These are phyloP conservation scores for Fraxinus excelsior DNA, from an alignment of 257 asterid genomes.

Conservation along the genomic window DNA sequence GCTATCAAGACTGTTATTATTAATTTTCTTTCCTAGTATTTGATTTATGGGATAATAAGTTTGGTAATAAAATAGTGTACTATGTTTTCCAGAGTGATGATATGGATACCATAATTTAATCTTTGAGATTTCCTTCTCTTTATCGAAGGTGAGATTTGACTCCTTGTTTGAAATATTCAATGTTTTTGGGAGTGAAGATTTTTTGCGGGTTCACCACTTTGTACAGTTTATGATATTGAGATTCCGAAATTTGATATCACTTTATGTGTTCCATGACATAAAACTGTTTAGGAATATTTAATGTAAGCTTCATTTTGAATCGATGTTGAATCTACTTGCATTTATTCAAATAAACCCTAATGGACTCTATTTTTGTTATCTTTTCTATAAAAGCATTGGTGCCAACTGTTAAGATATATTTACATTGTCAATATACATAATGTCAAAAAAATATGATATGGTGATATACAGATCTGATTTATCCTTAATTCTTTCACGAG, in stretches of 20 bases:
- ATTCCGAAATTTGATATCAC: constrained; percentile 16
- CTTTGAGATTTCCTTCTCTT: constrained; percentile 43
- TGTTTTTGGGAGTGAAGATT: background rate
- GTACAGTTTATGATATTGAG: constrained; percentile 11
- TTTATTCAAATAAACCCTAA: background rate
- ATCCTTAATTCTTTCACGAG: background rate
- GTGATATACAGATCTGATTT: background rate
- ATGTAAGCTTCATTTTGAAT: background rate
- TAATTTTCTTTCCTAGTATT: background rate
- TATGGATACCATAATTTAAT: constrained; percentile 36
- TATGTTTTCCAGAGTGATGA: constrained; percentile 32
- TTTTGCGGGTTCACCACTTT: constrained; percentile 21
- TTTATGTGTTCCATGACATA: background rate
- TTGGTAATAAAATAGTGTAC: background rate
- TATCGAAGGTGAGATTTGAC: constrained; percentile 36
- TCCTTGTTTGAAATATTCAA: constrained; percentile 12
- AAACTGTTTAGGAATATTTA: too few species aligned
- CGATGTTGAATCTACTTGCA: background rate
- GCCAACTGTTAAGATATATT: background rate
- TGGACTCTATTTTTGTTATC: background rate
- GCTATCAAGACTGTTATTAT: too few species aligned
- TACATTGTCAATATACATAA: background rate
- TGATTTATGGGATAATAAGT: constrained; percentile 27
- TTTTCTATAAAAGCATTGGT: background rate
- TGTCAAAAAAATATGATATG: background rate